These are phyloP conservation scores for Penicillium psychrofluorescens DNA, from an alignment of 495 filamentous ascomycete genomes.

Conservation along the genomic window DNA sequence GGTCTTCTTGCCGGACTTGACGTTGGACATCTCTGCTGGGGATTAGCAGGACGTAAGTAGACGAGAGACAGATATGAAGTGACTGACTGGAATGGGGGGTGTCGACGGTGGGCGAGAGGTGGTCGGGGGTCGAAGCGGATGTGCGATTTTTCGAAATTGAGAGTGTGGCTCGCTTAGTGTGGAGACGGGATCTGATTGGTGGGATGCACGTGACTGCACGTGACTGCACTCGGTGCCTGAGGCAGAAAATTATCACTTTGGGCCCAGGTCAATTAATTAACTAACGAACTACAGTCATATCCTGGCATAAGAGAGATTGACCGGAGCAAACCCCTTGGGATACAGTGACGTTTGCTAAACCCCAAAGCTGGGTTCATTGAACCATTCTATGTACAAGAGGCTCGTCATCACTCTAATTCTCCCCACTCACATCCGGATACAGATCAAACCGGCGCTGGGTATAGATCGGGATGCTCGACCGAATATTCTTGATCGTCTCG, in stretches of 20 bases:
- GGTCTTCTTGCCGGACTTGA: conserved; percentile 57
- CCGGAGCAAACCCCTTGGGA: no score
- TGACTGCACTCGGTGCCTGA: background rate
- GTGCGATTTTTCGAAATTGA: conserved; percentile 29
- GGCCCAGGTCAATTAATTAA: no score
- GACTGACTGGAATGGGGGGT: conserved; percentile 29
- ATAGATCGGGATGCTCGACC: conserved; percentile 78
- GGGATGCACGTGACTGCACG: background rate
- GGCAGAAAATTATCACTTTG: no score
- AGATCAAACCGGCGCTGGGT: conserved; percentile 90
- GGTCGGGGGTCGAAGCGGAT: conserved; percentile 29
- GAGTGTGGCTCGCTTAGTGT: conserved; percentile 39
- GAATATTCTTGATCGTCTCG: conserved; percentile 64
- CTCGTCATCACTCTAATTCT: conserved; percentile 1
- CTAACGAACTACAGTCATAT: no score
- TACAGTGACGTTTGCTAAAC: no score
- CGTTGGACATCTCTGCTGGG: conserved; percentile 64
- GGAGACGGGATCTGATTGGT: conserved; percentile 17
- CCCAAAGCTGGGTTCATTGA: no score
- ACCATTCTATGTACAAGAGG: no score
- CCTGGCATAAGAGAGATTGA: no score
- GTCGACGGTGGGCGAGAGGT: conserved; percentile 40
- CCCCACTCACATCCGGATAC: conserved; percentile 76
- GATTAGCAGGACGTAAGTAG: conserved; percentile 8
- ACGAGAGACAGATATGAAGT: background rate